Percentiles rank a stretch among this genome's conserved stretches.
Conservation (phyloP, 2,329 filamentous ascomycete genomes). For the Celoporthe dispersa region DNA sequence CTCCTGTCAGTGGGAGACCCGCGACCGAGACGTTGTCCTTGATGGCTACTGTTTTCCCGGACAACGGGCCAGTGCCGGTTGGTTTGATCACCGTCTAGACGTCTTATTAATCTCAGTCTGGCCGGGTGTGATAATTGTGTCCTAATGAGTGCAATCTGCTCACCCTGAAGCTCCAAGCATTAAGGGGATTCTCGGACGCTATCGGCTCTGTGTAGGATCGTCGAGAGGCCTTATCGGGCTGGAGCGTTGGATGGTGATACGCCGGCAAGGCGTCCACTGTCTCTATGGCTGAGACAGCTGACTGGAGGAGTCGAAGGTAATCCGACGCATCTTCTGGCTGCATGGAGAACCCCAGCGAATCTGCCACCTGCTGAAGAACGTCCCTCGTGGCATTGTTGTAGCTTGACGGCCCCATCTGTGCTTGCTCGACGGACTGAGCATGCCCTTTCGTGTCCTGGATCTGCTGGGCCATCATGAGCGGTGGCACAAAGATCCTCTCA, state of each 20-base stretch:
- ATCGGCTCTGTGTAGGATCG: slow-evolving; percentile 19
- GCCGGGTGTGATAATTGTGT: neutral
- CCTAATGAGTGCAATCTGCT: neutral
- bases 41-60: slow-evolving; percentile 29
- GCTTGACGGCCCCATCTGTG: neutral
- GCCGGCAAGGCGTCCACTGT: slow-evolving; percentile 23
- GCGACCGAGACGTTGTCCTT: slow-evolving; percentile 33
- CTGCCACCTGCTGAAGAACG: slow-evolving; percentile 4
- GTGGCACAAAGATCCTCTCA: neutral
- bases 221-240: neutral
- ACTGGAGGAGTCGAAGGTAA: slow-evolving; percentile 23
- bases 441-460: neutral
- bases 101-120: neutral
- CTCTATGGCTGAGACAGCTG: slow-evolving; percentile 20
- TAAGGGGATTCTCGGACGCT: slow-evolving; percentile 20
- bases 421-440: neutral
- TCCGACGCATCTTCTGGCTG: slow-evolving; percentile 23
- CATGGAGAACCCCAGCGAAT: slow-evolving; percentile 22
- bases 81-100: slow-evolving; percentile 20
- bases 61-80: slow-evolving; percentile 22
- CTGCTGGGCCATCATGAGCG: neutral
- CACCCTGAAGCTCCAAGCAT: slow-evolving; percentile 27
- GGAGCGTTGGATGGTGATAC: slow-evolving; percentile 18
- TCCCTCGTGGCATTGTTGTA: slow-evolving; percentile 14
- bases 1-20: slow-evolving; percentile 31